Base-by-base conservation (phyloP, 371 early-diverging fungal genomes). In the Apophysomyces sp. region DNA sequence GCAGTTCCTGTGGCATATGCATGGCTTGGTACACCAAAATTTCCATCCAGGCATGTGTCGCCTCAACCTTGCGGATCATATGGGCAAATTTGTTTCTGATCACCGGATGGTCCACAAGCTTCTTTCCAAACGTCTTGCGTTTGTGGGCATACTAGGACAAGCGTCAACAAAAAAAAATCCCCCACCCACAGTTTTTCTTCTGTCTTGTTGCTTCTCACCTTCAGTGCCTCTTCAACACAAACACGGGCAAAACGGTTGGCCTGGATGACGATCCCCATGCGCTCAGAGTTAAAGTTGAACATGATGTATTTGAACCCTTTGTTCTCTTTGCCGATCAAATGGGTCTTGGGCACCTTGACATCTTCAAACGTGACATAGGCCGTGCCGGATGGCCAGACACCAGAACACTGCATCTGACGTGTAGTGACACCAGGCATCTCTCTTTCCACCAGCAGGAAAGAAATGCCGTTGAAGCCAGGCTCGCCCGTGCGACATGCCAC, bases 21-120 rank as follows among this genome's bases (percentile, higher is more conserved):
- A 73, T 77, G 31, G 85, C 77, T 73, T 94, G 94, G 66, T 88
- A 84, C 62, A 81, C 82, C 34, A 85, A 71, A 26, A 58, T 71
- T 70, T 95, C 96, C 69, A 90, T 80, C 94, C 94, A 95, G 3
- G 90, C 83, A 69, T 93, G 93, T 0, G 92, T 91, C 1, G 94
- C 92, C 71, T 95, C 96, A 52, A 92, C 88, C 76, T 91, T 83
- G 52, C 92, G 85, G 9, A 90, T 85, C 94, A 94, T 94, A 41
- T 87, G 81, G 2, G 85, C 87, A 40, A 87, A 69, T 66, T 90
- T 88, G 73, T 86, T 84, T 16, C 88, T 78, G 59, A 86, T 81
- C n/a, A 90, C 87, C n/a, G 83, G 84, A 66, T 88, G 89, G 41
- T 90, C 84, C 21, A 88, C 81, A 21, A 94, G 80, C 65, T 85